phyloP scores from a whole-genome alignment of 2,329 filamentous ascomycete species.

The Westerdykella aurantiaca region DNA sequence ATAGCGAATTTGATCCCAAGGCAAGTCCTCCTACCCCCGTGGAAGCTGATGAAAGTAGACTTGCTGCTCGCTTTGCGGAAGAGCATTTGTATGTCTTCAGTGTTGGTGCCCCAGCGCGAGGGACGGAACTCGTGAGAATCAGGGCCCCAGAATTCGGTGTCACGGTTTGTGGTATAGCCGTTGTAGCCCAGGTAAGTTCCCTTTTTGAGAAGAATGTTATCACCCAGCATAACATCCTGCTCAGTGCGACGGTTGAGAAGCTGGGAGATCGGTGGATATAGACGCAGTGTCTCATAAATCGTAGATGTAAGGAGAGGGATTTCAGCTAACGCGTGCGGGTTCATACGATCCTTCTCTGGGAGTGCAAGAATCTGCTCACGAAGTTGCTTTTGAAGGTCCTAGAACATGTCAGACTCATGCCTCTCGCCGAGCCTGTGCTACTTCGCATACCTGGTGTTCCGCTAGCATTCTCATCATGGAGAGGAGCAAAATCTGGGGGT shows the following conservation, averaged over 20 bases:
- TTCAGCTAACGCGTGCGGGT: slow-evolving; percentile 4
- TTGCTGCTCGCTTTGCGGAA: slow-evolving; percentile 28
- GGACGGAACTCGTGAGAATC: slow-evolving; percentile 29
- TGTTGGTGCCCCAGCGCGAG: slow-evolving; percentile 28
- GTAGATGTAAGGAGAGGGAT: slow-evolving; percentile 37
- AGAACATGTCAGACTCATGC: not conserved
- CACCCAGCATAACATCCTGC: slow-evolving; percentile 16
- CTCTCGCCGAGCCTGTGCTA: too few relatives aligned
- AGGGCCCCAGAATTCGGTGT: slow-evolving; percentile 7
- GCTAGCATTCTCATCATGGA: slow-evolving; percentile 8
- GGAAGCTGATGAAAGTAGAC: slow-evolving; percentile 36
- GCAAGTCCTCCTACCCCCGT: slow-evolving; percentile 34
- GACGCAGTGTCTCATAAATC: slow-evolving; percentile 42
- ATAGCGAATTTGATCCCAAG: slow-evolving; percentile 37
- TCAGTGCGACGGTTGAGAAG: slow-evolving; percentile 39
- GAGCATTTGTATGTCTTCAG: slow-evolving; percentile 25
- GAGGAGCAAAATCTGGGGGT: slow-evolving; percentile 9
- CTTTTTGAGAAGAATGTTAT: slow-evolving; percentile 7
- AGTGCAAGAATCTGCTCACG: not conserved
- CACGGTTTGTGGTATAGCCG: slow-evolving; percentile 9
- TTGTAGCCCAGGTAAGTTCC: slow-evolving; percentile 10
- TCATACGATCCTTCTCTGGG: slow-evolving; percentile 1
- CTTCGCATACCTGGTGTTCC: slow-evolving; percentile 2
- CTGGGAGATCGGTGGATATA: slow-evolving; percentile 46
- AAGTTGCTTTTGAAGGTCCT: not conserved